Percentiles rank a stretch among this genome's conserved stretches.
phyloP scores from a whole-genome alignment of 2,329 filamentous ascomycete genomes.

The Rosellinia necatrix region DNA sequence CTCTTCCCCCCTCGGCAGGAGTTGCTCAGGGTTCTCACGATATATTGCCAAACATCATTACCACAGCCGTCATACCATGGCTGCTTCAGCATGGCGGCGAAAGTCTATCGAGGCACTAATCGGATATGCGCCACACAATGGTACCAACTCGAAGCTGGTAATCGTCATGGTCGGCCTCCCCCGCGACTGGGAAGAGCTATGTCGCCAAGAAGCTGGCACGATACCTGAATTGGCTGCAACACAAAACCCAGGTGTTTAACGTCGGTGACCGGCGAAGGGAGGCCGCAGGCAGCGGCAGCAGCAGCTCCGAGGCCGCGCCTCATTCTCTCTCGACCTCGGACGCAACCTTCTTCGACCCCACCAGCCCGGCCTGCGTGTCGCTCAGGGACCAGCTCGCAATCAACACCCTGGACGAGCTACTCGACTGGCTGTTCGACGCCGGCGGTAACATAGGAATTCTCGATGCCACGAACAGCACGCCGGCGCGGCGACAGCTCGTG shows the following conservation, averaged over 20 bases:
- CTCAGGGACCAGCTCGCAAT: slow-evolving; percentile 22
- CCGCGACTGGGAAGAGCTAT: slow-evolving; percentile 24
- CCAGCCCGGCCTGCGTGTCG: slow-evolving; percentile 19
- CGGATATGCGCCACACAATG: slow-evolving; percentile 15
- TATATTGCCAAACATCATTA: background rate
- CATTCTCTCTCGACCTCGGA: slow-evolving; percentile 4
- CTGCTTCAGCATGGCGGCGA: slow-evolving; percentile 2
- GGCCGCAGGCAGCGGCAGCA: slow-evolving; percentile 6
- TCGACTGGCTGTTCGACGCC: slow-evolving; percentile 11
- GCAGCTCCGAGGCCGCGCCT: slow-evolving; percentile 1
- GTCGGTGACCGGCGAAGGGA: slow-evolving; percentile 20
- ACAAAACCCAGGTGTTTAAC: slow-evolving; percentile 21
- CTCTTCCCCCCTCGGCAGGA: too few relatives aligned
- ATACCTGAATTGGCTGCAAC: slow-evolving; percentile 24
- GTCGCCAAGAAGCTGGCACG: slow-evolving; percentile 23
- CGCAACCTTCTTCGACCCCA: slow-evolving; percentile 21
- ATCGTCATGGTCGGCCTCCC: slow-evolving; percentile 25
- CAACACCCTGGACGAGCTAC: slow-evolving; percentile 21
- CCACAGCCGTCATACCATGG: too few relatives aligned
- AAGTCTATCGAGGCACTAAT: slow-evolving; percentile 20
- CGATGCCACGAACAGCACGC: slow-evolving; percentile 25
- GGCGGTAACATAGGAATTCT: slow-evolving; percentile 23
- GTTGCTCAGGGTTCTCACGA: too few relatives aligned
- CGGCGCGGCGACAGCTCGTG: slow-evolving; percentile 17
- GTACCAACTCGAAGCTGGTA: slow-evolving; percentile 17